Evolutionary conservation across 176 grass and related monocot species (phyloP).

Genomic region (Echinochloa phyllopogon): DNA sequence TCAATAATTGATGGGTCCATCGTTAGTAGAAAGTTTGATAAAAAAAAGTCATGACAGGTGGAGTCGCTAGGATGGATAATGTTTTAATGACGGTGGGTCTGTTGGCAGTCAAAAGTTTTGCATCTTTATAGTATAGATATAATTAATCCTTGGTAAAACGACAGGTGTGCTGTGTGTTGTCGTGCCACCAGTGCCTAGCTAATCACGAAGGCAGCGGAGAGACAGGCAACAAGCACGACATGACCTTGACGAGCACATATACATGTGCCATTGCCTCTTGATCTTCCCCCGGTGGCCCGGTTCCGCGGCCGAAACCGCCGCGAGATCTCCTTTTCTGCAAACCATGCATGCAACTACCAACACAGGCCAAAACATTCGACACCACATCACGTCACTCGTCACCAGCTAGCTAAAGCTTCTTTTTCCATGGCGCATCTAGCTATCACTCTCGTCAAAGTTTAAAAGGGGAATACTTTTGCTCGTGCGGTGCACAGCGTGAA

Average conservation of each 20-base stretch:
- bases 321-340: not conserved
- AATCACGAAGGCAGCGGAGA: not conserved
- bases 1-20: too few species aligned
- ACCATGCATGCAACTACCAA: not conserved
- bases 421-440: not conserved
- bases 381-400: not conserved
- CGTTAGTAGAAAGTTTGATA: too few species aligned
- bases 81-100: too few species aligned
- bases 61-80: too few species aligned
- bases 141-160: too few species aligned
- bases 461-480: conserved; percentile 4
- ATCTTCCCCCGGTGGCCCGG: not conserved
- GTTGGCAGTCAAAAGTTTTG: too few species aligned
- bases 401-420: not conserved
- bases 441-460: too few species aligned
- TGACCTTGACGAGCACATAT: not conserved
- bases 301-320: not conserved
- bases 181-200: too few species aligned
- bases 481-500: not conserved
- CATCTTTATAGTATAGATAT: too few species aligned
- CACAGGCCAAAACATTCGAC: not conserved
- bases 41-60: too few species aligned
- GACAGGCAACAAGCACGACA: not conserved
- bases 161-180: too few species aligned
- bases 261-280: not conserved